Base-by-base conservation (phyloP, 108 stramenopile species). In the Fistulifera solaris region DNA sequence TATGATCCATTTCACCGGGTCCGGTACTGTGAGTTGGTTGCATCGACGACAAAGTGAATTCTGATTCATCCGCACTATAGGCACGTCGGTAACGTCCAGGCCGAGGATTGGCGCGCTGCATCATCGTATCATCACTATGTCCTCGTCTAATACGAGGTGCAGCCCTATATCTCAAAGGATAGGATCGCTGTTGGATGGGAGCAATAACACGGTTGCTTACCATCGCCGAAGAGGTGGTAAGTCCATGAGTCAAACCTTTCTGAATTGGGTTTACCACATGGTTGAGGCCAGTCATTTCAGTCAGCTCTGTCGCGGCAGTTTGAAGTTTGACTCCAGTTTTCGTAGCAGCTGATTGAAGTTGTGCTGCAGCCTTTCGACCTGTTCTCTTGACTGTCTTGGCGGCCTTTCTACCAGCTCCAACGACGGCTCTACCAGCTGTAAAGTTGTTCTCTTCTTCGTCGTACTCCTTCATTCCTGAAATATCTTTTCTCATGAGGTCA, bases 401-500 rank as follows among this genome's bases (percentile, higher is more conserved):
- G 11, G 21, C 44, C 6, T 45, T 17, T 11, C 21, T 45, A 5
- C 44, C 44, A 17, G 44, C 16, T 19, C 19, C 44, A 19, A 45
- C 16, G 11, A 45, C 44, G 44, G 44, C 44, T 45, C 11, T 17
- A 8, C 44, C 19, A 11, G 44, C 19, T 8, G 16, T 45, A 22
- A 61, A 40, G 27, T 27, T 48, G 27, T 54, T 53, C 24, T 61
- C 60, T 15, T 27, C 52, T 39, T 54, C 60, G 13, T 61, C 60
- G 50, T 27, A 27, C 17, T 51, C 50, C 15, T 48, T 52, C 23
- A 59, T 22, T 50, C n/a, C 43, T 13, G 49, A 26, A 38, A 18
- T 57, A 52, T 54, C 61, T 55, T 59, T 54, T 18, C 43, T 19
- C 60, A 55, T 60, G 23, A 44, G 1, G 24, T 47, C 55, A 40